These are phyloP conservation scores for Lasiodiplodia sp. DNA, from an alignment of 2,329 filamentous ascomycete genomes.

Conservation along the genomic window DNA sequence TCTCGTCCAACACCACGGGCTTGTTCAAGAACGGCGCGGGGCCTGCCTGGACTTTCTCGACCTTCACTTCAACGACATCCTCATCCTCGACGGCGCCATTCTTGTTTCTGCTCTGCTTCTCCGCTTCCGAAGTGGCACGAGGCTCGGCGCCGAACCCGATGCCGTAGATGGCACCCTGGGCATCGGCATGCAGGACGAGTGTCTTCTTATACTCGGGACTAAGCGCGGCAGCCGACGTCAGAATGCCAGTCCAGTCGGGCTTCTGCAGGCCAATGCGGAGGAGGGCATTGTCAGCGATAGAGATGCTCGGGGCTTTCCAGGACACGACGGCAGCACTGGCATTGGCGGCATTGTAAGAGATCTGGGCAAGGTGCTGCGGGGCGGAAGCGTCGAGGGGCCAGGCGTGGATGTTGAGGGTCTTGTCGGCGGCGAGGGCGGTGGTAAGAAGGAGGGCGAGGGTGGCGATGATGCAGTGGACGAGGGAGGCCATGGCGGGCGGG, in stretches of 20 bases:
- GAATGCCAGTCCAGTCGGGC: constrained; percentile 54
- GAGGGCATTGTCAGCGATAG: constrained; percentile 45
- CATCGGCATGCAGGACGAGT: constrained; percentile 53
- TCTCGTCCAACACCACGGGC: constrained; percentile 62
- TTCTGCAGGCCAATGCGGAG: constrained; percentile 53
- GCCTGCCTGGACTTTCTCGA: constrained; percentile 48
- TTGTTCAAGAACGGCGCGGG: constrained; percentile 57
- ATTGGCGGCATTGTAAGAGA: constrained; percentile 40
- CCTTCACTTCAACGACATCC: constrained; percentile 51
- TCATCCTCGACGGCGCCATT: constrained; percentile 31
- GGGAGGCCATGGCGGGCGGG: constrained; percentile 46
- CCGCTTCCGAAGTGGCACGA: constrained; percentile 30
- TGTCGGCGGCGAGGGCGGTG: constrained; percentile 49
- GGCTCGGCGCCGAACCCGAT: constrained; percentile 52
- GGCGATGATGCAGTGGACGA: constrained; percentile 32
- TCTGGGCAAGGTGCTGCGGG: constrained; percentile 40
- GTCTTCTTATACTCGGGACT: constrained; percentile 51
- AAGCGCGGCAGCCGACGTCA: constrained; percentile 54
- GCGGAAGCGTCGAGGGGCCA: constrained; percentile 42
- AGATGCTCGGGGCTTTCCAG: constrained; percentile 46
- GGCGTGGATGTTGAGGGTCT: constrained; percentile 43
- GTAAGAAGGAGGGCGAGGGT: constrained; percentile 51
- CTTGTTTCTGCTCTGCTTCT: background rate
- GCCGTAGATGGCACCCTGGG: constrained; percentile 53
- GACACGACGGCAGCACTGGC: constrained; percentile 48